These are phyloP conservation scores for Panaeolus cyanescens DNA, from an alignment of 768 basidiomycete genomes.

Conservation along the genomic window DNA sequence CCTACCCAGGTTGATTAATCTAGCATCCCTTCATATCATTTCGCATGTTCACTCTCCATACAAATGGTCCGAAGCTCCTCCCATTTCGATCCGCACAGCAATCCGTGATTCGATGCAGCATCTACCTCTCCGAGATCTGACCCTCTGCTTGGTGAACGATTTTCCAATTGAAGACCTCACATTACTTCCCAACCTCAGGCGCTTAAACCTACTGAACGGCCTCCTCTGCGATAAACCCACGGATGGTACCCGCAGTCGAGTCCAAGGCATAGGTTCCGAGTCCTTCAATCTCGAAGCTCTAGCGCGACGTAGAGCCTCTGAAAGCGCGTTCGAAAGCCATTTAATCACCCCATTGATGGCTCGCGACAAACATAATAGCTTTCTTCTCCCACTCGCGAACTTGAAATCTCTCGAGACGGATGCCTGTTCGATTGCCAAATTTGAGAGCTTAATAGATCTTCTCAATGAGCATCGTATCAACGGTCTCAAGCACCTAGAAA, in stretches of 20 bases:
- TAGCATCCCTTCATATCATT: neutral
- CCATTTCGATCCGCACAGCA: neutral
- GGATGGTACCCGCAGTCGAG: neutral
- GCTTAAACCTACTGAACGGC: neutral
- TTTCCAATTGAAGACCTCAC: neutral
- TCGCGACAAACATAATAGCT: neutral
- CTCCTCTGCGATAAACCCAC: neutral
- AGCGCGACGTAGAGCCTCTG: neutral
- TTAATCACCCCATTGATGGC: neutral
- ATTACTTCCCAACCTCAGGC: neutral
- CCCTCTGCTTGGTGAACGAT: neutral
- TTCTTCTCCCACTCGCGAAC: neutral
- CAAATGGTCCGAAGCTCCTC: neutral
- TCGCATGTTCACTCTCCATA: neutral
- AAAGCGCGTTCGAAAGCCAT: neutral
- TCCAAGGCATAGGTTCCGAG: neutral
- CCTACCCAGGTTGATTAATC: neutral
- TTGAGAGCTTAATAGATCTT: neutral
- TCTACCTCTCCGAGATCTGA: neutral
- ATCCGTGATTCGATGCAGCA: neutral
- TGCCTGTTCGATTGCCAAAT: neutral
- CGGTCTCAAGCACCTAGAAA: neutral
- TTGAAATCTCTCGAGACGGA: neutral
- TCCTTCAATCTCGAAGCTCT: neutral
- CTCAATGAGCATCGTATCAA: neutral